Percentiles rank a stretch among this genome's conserved stretches.
Evolutionary conservation across 768 basidiomycete species (phyloP).

Genomic region (Macrolepiota dolichaula): DNA sequence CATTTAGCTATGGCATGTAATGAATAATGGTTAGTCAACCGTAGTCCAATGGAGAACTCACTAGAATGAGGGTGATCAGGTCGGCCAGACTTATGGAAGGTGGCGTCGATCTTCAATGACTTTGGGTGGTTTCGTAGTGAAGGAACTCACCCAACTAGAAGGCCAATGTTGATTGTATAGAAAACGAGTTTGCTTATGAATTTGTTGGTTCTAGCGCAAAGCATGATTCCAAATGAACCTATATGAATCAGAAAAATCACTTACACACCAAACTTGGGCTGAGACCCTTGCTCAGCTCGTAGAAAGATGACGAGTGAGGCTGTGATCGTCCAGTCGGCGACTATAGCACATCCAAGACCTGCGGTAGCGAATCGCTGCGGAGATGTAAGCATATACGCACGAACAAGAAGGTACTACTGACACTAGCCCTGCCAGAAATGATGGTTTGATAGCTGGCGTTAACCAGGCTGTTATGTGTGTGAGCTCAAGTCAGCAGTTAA

Average conservation of each 20-base stretch:
- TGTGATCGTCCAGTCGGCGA: conserved; percentile 1
- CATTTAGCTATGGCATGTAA: neutral
- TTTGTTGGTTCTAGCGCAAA: neutral
- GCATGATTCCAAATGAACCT: neutral
- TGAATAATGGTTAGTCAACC: too few species aligned
- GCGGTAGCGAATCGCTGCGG: neutral
- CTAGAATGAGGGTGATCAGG: neutral
- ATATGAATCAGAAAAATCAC: neutral
- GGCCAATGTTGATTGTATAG: neutral
- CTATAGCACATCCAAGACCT: neutral
- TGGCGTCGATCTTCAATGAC: too few species aligned
- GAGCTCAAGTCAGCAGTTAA: neutral
- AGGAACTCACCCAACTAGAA: neutral
- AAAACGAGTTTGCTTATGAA: conserved; percentile 1
- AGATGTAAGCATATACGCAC: neutral
- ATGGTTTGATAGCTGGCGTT: neutral
- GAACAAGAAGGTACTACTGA: neutral
- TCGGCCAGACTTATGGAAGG: neutral
- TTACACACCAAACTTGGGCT: neutral
- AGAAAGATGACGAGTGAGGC: neutral
- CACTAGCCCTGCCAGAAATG: neutral
- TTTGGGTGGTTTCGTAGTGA: neutral
- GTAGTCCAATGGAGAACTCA: neutral
- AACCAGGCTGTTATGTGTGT: neutral
- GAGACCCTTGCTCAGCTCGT: neutral